These are phyloP conservation scores for Phytophthora pluvialis DNA, from an alignment of 352 stramenopile genomes.

Conservation along the genomic window DNA sequence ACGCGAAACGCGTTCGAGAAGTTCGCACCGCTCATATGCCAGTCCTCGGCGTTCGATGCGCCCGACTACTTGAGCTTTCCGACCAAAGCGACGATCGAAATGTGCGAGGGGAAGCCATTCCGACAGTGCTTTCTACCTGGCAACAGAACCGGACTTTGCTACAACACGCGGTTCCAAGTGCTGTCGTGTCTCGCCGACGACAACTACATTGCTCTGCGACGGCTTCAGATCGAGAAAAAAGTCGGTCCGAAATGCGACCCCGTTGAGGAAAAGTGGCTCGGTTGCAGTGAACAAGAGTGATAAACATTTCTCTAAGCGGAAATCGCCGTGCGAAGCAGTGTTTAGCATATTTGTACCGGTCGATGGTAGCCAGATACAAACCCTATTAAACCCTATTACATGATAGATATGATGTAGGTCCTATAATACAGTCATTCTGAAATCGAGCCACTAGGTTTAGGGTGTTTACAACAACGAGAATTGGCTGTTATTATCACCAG, in stretches of 20 bases:
- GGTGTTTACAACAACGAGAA: too few species aligned
- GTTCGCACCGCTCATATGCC: slow-evolving; percentile 24
- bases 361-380: too few species aligned
- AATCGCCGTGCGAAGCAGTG: too few species aligned
- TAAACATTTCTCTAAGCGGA: too few species aligned
- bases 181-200: slow-evolving; percentile 36
- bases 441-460: not conserved
- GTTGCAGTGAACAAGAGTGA: slow-evolving; percentile 14
- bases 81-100: slow-evolving; percentile 17
- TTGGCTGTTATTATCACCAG: slow-evolving; percentile 6
- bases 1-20: slow-evolving; percentile 18
- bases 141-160: slow-evolving; percentile 33
- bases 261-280: slow-evolving; percentile 43
- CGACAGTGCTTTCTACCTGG: slow-evolving; percentile 17
- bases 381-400: too few species aligned
- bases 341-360: too few species aligned
- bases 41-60: slow-evolving; percentile 12
- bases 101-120: slow-evolving; percentile 30
- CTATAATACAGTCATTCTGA: not conserved
- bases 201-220: slow-evolving; percentile 28
- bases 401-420: too few species aligned
- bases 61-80: slow-evolving; percentile 15
- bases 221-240: slow-evolving; percentile 32
- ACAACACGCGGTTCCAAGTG: slow-evolving; percentile 30
- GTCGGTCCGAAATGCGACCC: slow-evolving; percentile 33